Base-by-base conservation (phyloP, 257 asterid species). In the Nicotiana tomentosiformis region DNA sequence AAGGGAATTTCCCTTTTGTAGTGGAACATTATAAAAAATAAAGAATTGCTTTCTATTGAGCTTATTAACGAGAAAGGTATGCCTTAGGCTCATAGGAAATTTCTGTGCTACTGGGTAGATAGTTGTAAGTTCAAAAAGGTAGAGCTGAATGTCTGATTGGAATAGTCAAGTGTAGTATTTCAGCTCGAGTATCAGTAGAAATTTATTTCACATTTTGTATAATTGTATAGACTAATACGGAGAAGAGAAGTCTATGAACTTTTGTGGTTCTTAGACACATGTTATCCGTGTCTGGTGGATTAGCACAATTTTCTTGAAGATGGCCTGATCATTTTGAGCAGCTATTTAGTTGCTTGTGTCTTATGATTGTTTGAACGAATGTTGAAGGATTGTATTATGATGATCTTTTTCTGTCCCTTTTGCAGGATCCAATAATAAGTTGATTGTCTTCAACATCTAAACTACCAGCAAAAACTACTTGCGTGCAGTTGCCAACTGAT, bases 391-490 rank as follows among this genome's bases (percentile, higher is more conserved):
- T 60, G 82, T 37, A 6, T 37, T 60, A 60, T 78, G 72, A 78
- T 60, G 39, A 72, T 23, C 39, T 20, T 70, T 70, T 39, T 72
- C 20, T 46, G 78, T 2, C 37, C 60, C 56, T 60, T 60, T 46
- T 60, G 72, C 82, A 78, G 72, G 67, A 58, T 58, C 14, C 68
- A 33, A 32, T 39, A 68, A 56, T 10, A 58, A 78, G 68, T 78
- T 35, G 82, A 78, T 78, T 78, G 23, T 78, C 60, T 78, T 43
- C 49, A 33, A 33, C 82, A 37, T 78, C 72, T 78, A 18, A 35
- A 58, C 68, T 58, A 58, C 58, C 57, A 5, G 69, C 33, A 32
- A 23, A 60, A 58, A 58, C 70, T 33, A 7, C 53, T 30, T 35
- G 61, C 61, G 49, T 72, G 32, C 58, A 12, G 39, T 72, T 72